Percentiles rank a stretch among this genome's conserved stretches.
Evolutionary conservation across 2,329 filamentous ascomycete species (phyloP).

Genomic region (Chaetothyriales sp.): DNA sequence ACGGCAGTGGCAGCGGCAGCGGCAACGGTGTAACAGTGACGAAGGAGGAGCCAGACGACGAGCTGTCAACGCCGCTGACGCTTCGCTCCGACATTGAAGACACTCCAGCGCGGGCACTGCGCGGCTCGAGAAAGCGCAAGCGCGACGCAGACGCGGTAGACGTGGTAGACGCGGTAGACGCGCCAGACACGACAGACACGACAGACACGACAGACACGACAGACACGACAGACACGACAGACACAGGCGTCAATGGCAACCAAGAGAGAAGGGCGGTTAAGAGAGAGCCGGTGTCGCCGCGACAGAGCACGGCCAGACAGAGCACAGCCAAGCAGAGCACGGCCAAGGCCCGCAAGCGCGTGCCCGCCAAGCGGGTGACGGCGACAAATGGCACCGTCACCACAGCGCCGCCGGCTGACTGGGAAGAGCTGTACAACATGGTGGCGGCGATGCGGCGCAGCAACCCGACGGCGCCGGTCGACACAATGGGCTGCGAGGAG

Average conservation of each 20-base stretch:
- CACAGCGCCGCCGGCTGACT: conserved; percentile 56
- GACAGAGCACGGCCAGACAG: conserved; percentile 18
- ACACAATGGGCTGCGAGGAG: conserved; percentile 84
- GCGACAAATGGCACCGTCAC: conserved; percentile 24
- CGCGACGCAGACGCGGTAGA: conserved; percentile 24
- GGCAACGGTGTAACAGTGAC: conserved; percentile 2
- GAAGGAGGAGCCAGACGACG: conserved; percentile 21
- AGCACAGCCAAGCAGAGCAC: conserved; percentile 20
- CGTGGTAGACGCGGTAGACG: conserved; percentile 19
- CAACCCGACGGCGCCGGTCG: conserved; percentile 63
- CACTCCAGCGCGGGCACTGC: conserved; percentile 23
- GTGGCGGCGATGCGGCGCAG: conserved; percentile 65
- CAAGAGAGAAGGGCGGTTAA: conserved; percentile 4
- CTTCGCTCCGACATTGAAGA: conserved; percentile 46
- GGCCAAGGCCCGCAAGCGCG: conserved; percentile 24
- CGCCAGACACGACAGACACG: conserved; percentile 22
- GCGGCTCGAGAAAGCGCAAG: conserved; percentile 36
- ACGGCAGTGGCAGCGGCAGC: conserved; percentile 1
- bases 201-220: conserved; percentile 21
- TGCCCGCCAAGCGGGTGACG: conserved; percentile 29
- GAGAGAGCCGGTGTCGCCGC: conserved; percentile 5
- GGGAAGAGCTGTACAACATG: conserved; percentile 66
- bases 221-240: conserved; percentile 20
- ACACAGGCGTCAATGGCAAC: conserved; percentile 10
- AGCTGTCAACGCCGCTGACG: conserved; percentile 22